Conservation (phyloP, 768 basidiomycete species). For the Cystobasidium tubakii region DNA sequence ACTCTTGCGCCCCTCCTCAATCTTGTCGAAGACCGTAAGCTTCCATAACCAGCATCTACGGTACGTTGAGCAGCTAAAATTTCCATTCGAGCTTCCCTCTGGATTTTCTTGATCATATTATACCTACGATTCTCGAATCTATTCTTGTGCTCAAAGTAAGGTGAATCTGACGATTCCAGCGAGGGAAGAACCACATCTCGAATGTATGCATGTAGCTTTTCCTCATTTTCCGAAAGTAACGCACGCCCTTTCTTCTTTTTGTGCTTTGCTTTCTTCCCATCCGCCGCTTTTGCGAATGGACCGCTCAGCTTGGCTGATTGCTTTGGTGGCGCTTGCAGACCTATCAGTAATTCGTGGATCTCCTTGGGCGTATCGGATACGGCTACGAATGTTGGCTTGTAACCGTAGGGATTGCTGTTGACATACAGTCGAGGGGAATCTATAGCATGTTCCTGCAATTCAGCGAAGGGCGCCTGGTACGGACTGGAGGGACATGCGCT, state of each 20-base stretch:
- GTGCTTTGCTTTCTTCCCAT: background rate
- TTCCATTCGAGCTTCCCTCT: background rate
- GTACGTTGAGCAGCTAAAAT: conserved; percentile 7
- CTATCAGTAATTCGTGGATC: background rate
- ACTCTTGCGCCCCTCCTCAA: conserved; percentile 14
- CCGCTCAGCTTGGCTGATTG: background rate
- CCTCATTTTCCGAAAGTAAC: conserved; percentile 2
- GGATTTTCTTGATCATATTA: conserved; percentile 16
- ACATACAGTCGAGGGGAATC: conserved; percentile 32
- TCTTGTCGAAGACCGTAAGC: background rate
- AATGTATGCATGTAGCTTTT: background rate
- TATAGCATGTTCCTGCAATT: background rate
- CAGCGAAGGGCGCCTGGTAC: background rate
- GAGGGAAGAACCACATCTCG: background rate
- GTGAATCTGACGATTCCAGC: conserved; percentile 7
- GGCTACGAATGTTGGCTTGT: conserved; percentile 7
- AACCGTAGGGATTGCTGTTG: conserved; percentile 2
- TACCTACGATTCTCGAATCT: background rate
- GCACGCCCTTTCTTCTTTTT: conserved; percentile 12
- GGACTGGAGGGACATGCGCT: background rate
- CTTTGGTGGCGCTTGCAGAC: background rate
- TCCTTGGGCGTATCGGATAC: conserved; percentile 25
- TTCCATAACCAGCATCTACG: background rate
- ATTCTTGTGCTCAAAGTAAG: conserved; percentile 3
- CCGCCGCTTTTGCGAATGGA: background rate